Conservation (phyloP, 2,329 filamentous ascomycete species). For the Aureobasidium subglaciale region DNA sequence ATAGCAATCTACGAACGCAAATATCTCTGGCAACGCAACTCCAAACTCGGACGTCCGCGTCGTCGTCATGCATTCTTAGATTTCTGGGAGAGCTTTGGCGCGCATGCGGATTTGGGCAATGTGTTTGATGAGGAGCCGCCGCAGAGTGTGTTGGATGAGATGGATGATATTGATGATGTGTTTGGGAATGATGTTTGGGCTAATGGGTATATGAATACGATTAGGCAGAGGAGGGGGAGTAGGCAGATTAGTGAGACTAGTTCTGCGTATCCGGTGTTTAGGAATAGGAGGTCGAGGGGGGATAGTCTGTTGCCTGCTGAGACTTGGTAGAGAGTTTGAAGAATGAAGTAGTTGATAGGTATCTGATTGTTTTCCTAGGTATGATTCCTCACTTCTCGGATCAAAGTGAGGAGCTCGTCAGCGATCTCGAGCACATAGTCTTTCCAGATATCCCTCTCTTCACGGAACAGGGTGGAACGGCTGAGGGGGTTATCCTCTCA, state of each 20-base stretch:
- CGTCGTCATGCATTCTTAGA: slow-evolving; percentile 35
- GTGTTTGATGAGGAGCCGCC: slow-evolving; percentile 68
- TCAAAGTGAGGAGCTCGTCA: too few relatives aligned
- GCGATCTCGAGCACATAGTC: too few relatives aligned
- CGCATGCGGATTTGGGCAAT: slow-evolving; percentile 63
- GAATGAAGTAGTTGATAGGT: too few relatives aligned
- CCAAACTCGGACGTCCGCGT: slow-evolving; percentile 28
- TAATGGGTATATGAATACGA: slow-evolving; percentile 23
- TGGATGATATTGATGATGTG: slow-evolving; percentile 43
- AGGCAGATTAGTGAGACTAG: slow-evolving; percentile 13
- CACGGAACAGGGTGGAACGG: too few relatives aligned
- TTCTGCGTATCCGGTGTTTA: slow-evolving; percentile 12
- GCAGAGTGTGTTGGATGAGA: slow-evolving; percentile 41
- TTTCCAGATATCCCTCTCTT: too few relatives aligned
- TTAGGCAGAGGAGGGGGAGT: slow-evolving; percentile 8
- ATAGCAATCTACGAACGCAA: slow-evolving; percentile 66
- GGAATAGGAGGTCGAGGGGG: slow-evolving; percentile 3
- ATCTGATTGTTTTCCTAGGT: not conserved
- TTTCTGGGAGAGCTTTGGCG: slow-evolving; percentile 64
- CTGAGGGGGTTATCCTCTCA: too few relatives aligned
- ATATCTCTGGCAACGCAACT: slow-evolving; percentile 52
- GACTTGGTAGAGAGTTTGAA: not conserved
- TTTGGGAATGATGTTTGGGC: slow-evolving; percentile 38
- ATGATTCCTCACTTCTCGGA: too few relatives aligned
- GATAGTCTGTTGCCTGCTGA: slow-evolving; percentile 10